phyloP scores from a whole-genome alignment of 495 filamentous ascomycete genomes.

The Aspergillus sclerotiicarbonarius region DNA sequence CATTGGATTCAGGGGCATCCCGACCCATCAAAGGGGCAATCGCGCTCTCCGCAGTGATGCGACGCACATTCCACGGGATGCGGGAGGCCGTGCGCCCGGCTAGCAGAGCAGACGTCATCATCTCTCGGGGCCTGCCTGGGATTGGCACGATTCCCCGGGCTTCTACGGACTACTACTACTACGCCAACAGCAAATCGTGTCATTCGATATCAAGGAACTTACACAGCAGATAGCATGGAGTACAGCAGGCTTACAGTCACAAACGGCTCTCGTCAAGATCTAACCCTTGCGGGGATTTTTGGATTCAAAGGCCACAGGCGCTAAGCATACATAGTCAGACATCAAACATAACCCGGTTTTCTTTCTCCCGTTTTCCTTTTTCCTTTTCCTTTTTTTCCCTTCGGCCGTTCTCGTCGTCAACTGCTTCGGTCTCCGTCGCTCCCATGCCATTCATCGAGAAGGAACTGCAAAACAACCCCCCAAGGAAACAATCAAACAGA shows the following conservation, averaged over 20 bases:
- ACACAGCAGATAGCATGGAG: background rate
- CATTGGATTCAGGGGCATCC: background rate
- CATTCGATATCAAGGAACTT: too few relatives aligned
- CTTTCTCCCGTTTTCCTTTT: slow-evolving; percentile 3
- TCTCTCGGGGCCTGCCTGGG: too few relatives aligned
- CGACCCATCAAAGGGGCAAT: background rate
- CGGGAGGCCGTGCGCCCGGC: background rate
- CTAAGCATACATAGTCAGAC: slow-evolving; percentile 11
- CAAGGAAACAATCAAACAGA: slow-evolving; percentile 9
- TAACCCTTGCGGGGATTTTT: slow-evolving; percentile 2
- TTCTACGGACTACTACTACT: too few relatives aligned
- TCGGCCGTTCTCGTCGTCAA: background rate
- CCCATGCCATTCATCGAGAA: background rate
- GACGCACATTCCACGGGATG: background rate
- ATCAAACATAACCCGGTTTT: slow-evolving; percentile 10
- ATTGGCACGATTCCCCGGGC: too few relatives aligned
- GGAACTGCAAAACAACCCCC: slow-evolving; percentile 5
- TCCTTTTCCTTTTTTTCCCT: slow-evolving; percentile 4
- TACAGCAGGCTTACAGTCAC: too few relatives aligned
- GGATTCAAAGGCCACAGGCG: slow-evolving; percentile 10
- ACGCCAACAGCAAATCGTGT: too few relatives aligned
- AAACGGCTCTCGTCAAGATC: too few relatives aligned
- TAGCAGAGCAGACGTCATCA: background rate
- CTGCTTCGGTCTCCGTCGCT: background rate
- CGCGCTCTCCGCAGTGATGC: background rate